Evolutionary conservation across 306 rosid species (phyloP), one percentile per base, ranked within the genome.

Genomic region (Malus sylvestris): DNA sequence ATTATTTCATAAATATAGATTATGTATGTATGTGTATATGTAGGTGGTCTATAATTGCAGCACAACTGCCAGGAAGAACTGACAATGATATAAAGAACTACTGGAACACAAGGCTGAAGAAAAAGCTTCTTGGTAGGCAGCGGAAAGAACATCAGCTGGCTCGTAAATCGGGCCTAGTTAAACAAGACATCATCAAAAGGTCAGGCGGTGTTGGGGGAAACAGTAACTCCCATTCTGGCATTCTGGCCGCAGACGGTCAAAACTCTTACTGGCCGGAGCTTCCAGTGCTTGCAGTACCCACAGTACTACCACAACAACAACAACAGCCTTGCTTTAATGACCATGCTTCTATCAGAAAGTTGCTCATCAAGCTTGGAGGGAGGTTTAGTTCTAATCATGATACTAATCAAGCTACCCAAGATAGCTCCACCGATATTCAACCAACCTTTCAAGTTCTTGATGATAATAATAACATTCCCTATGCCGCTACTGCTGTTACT

Each of bases 21-120:
- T 6, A 14, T 25, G 30, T 58, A 58, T 38, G 15, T 35, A 15
- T 8, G 6, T 32, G 14, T 29, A 44, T 42, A 8, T 58, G 62
- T 58, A 94, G 96, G 84, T 93, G 98, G 98, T 93, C 98, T 40
- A 91, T 93, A 49, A 93, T 93, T 29, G 96, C 98, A 59, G 96
- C 96, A 18, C 98, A 93, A 63, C 86, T 93, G 72, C 96, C 96
- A 1, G 98, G 96, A 79, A 61, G 98, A 85, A 93, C 98, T 0
- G 98, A 93, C 66, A 93, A 93, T 55, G 98, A 93, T 76, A 93
- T 93, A 73, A 93, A 93, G 90, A 93, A 93, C 76, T 93, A 93
- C 66, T 93, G 98, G 98, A 93, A 93, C 87, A 93, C 98, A 10
- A 93, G 85, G 81, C 88, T 93, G 88, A 93, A 91, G 89, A 93